Evolutionary conservation across 495 filamentous ascomycete species (phyloP), one percentile per base, ranked within the genome.

Genomic region (Penicillium salamii): DNA sequence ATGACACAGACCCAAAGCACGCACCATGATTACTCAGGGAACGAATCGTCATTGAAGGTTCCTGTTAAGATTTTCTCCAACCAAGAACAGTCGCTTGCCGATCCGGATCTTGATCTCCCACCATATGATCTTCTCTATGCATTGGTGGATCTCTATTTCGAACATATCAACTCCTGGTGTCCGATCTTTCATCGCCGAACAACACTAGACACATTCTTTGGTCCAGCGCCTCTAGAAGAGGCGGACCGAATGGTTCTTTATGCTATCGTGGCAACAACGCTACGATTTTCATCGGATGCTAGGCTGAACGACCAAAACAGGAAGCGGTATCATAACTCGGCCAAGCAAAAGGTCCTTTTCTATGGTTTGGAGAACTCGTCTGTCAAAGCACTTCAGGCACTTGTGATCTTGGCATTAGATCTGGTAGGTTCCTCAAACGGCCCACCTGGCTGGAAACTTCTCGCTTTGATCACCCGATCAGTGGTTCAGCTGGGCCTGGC

Each of bases 121-220:
- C 89, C 90, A 5, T 91, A 95, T 50, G 88, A 92, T 65, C 64
- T 95, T 15, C 67, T 95, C 6, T 93, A 89, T 53, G 82, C 86
- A 2, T 69, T 95, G 19, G 86, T 88, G 6, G 88, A 95, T 59
- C 73, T 95, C 2, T 96, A 91, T 65, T 96, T 96, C 65, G 88
- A 92, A 55, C 87, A 93, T 53, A 82, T 96, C 62, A 91, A 95
- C 61, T 87, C 88, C 0, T 95, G 89, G 85, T 95, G 88, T 68
- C 90, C 90, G 0, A 92, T 96, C 17, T 73, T 96, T 14, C 88
- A 95, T 65, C 82, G 88, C 3, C 81, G 86, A 53, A 82, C 85
- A 1, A 91, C 88, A 0, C 64, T 95, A 7, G 88, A 95, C 57
- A 80, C 84, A 6, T 77, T 95, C n/a, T 95, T 95, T 57, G 87